Conservation (phyloP, 176 grass and related monocot species). For the Rhynchospora pubera region DNA sequence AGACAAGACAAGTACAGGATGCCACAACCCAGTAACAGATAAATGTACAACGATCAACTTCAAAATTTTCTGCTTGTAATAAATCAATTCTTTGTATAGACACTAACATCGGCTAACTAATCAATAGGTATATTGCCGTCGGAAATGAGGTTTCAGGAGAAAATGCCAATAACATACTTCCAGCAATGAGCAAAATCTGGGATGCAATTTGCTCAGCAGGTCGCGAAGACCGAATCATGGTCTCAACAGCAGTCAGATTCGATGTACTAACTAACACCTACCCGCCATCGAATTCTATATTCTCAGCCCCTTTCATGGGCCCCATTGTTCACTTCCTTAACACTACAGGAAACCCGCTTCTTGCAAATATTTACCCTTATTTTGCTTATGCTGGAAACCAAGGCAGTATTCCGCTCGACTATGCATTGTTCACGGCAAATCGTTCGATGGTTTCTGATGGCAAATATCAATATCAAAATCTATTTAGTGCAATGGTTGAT, state of each 20-base stretch:
- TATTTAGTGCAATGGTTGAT: constrained; percentile 61
- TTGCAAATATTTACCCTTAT: constrained; percentile 63
- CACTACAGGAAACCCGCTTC: constrained; percentile 36
- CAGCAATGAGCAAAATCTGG: constrained; percentile 55
- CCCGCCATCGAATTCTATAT: constrained; percentile 44
- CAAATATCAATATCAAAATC: constrained; percentile 29
- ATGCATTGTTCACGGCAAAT: constrained; percentile 38
- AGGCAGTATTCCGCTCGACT: constrained; percentile 19
- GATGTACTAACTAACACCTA: constrained; percentile 28
- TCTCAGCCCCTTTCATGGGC: constrained; percentile 16
- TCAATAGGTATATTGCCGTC: constrained; percentile 56
- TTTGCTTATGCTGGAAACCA: constrained; percentile 32
- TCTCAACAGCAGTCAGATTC: constrained; percentile 34
- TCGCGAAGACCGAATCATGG: constrained; percentile 31
- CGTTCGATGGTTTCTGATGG: constrained; percentile 22
- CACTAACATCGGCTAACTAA: background rate
- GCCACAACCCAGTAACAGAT: too few species aligned
- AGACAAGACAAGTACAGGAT: too few species aligned
- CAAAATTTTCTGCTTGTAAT: too few species aligned
- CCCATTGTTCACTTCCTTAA: constrained; percentile 30
- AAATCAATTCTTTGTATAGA: too few species aligned
- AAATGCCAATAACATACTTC: constrained; percentile 29
- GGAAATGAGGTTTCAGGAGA: constrained; percentile 52
- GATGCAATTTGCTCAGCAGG: constrained; percentile 2
- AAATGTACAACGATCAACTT: too few species aligned